Base-by-base conservation (phyloP, 2,329 filamentous ascomycete species). In the Microdochium trichocladiopsis region DNA sequence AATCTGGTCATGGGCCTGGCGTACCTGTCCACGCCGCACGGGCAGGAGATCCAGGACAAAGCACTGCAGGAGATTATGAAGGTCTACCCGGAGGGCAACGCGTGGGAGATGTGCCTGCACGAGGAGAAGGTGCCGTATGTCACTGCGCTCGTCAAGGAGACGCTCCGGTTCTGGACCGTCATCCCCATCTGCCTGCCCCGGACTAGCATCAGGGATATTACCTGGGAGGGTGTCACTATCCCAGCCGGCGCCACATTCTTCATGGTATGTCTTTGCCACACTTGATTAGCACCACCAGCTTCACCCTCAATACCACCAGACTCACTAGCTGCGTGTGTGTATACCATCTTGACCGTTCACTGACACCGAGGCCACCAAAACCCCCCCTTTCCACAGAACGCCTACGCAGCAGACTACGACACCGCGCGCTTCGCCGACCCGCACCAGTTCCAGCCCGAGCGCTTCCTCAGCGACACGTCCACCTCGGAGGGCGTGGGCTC, bases 111-210 rank as follows among this genome's bases (percentile, higher is more conserved):
- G 41, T 45, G 41, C 18, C 18, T 45, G 18, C 14, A 45, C 6
- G 83, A 87, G 60, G 82, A 84, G 57, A 79, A 79, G 61, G 86
- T 83, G 60, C 68, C 69, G 18, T 87, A 87, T 60, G 69, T 87
- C 50, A 79, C 74, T n/a, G 83, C 83, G 0, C 64, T 87, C 12
- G 83, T 86, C 2, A 73, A 75, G 51, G 84, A 87, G 64, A 82
- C 79, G 51, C 65, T 87, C 53, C 72, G 81, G 60, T 79, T 81
- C 59, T 87, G 79, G 56, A 84, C 79, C 0, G 84, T 87, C 0
- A 74, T 87, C 12, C 72, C 83, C 2, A 72, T 87, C 1, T 78
- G 80, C 3, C 74, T 87, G 1, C 84, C 84, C 1, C 75, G 83
- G 11, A 79, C 78, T 0, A 83, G 82, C 0, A 77, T 84, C 52